phyloP scores from a whole-genome alignment of 2,329 filamentous ascomycete species.

The Daldinia sp. region DNA sequence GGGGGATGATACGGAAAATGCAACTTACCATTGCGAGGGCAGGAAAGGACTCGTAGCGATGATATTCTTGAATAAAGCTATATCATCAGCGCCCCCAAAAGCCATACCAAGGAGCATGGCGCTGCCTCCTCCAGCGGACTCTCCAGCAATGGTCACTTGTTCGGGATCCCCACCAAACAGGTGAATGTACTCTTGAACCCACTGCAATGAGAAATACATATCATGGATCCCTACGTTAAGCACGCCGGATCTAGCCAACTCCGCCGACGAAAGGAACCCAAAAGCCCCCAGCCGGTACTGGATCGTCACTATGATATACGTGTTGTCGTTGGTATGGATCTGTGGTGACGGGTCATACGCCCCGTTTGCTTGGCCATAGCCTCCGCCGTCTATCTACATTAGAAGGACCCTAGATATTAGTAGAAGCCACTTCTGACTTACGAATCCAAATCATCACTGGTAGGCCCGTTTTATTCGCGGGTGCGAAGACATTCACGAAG shows the following conservation, averaged over 20 bases:
- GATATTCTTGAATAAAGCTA: slow-evolving; percentile 56
- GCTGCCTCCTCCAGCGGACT: slow-evolving; percentile 61
- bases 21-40: slow-evolving; percentile 59
- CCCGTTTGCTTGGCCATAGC: slow-evolving; percentile 48
- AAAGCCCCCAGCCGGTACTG: slow-evolving; percentile 55
- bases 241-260: slow-evolving; percentile 50
- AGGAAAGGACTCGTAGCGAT: slow-evolving; percentile 58
- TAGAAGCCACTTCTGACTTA: slow-evolving; percentile 25
- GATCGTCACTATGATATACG: slow-evolving; percentile 53
- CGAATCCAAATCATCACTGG: slow-evolving; percentile 60
- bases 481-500: slow-evolving; percentile 57
- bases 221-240: slow-evolving; percentile 61
- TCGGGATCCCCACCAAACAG: slow-evolving; percentile 61
- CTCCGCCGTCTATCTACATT: slow-evolving; percentile 52
- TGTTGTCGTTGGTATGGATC: slow-evolving; percentile 51
- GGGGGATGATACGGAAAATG: not conserved
- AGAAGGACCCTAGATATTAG: slow-evolving; percentile 21
- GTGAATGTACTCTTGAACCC: slow-evolving; percentile 61
- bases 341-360: slow-evolving; percentile 39
- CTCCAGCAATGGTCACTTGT: slow-evolving; percentile 63
- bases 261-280: slow-evolving; percentile 58
- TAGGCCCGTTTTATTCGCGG: slow-evolving; percentile 44
- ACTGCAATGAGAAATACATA: slow-evolving; percentile 59
- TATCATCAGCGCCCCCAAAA: slow-evolving; percentile 53
- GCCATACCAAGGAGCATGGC: slow-evolving; percentile 59